Evolutionary conservation across 1,139 yeast genomes (phyloP).

Genomic region (Meyerozyma athensensis): DNA sequence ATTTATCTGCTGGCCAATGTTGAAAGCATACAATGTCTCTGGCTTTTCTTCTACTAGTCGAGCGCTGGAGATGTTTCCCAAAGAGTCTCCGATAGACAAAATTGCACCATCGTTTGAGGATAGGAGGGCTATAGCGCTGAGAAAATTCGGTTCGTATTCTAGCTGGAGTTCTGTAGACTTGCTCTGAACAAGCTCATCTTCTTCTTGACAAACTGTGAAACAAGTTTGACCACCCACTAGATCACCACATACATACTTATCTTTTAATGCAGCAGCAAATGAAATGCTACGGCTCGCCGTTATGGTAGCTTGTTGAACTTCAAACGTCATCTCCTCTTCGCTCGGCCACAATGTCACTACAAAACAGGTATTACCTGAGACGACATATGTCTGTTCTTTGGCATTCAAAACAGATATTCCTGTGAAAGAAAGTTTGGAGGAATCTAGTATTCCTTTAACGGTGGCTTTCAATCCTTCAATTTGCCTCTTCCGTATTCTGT

Average conservation of each 20-base stretch:
- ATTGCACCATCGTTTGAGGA: conserved; percentile 3
- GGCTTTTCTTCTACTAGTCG: conserved; percentile 5
- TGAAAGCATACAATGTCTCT: conserved; percentile 16
- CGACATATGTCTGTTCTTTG: conserved; percentile 6
- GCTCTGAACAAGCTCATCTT: conserved; percentile 2
- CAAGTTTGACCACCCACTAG: no score
- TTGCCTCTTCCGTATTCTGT: neutral
- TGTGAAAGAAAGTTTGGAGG: conserved; percentile 3
- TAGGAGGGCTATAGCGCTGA: conserved; percentile 13
- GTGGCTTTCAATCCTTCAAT: neutral
- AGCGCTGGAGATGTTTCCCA: conserved; percentile 24
- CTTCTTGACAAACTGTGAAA: neutral
- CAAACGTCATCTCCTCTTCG: conserved; percentile 1
- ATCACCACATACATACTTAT: no score
- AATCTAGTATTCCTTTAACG: neutral
- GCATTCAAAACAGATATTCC: conserved; percentile 5
- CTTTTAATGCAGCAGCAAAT: conserved; percentile 9
- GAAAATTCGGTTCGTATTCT: conserved; percentile 12
- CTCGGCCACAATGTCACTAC: conserved; percentile 3
- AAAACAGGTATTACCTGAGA: conserved; percentile 7
- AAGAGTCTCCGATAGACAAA: conserved; percentile 24
- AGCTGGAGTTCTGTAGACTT: neutral
- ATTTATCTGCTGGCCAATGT: conserved; percentile 33
- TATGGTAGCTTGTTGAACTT: neutral
- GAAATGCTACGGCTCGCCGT: conserved; percentile 6